phyloP scores from a whole-genome alignment of 2,329 filamentous ascomycete species.

The Hypoxylon sp. region DNA sequence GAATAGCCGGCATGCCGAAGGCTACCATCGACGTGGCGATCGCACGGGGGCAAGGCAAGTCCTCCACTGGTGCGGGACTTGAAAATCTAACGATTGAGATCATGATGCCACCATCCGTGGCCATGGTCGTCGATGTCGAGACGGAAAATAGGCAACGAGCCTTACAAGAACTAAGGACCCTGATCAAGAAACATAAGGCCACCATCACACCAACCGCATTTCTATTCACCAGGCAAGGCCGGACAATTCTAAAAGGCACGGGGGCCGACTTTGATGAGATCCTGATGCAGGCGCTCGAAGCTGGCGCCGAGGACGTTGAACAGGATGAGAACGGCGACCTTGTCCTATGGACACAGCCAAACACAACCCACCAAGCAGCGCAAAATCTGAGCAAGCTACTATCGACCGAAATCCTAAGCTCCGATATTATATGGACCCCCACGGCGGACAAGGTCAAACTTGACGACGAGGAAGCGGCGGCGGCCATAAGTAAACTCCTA shows the following conservation, averaged over 20 bases:
- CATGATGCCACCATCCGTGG: slow-evolving; percentile 80
- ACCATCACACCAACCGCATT: slow-evolving; percentile 80
- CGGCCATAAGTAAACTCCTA: slow-evolving; percentile 70
- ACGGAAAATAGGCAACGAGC: slow-evolving; percentile 83
- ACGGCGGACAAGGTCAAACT: slow-evolving; percentile 80
- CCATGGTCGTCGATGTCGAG: slow-evolving; percentile 85
- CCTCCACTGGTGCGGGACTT: slow-evolving; percentile 78
- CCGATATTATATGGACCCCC: slow-evolving; percentile 86
- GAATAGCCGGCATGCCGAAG: slow-evolving; percentile 81
- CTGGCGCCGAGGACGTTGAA: slow-evolving; percentile 81
- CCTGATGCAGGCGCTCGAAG: slow-evolving; percentile 85
- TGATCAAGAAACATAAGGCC: slow-evolving; percentile 79
- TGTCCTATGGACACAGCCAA: slow-evolving; percentile 77
- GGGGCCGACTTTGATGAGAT: slow-evolving; percentile 74
- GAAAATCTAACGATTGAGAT: slow-evolving; percentile 84
- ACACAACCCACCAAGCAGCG: slow-evolving; percentile 72
- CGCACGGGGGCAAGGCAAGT: slow-evolving; percentile 87
- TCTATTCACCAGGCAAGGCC: slow-evolving; percentile 85
- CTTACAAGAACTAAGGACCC: slow-evolving; percentile 76
- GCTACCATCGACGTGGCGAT: slow-evolving; percentile 86
- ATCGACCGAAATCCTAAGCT: slow-evolving; percentile 75
- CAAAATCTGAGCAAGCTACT: slow-evolving; percentile 73
- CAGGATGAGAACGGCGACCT: slow-evolving; percentile 76
- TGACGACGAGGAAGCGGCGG: slow-evolving; percentile 66
- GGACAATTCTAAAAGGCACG: slow-evolving; percentile 69